Evolutionary conservation across 768 basidiomycete species (phyloP).

Genomic region (Rhizopogon salebrosus): DNA sequence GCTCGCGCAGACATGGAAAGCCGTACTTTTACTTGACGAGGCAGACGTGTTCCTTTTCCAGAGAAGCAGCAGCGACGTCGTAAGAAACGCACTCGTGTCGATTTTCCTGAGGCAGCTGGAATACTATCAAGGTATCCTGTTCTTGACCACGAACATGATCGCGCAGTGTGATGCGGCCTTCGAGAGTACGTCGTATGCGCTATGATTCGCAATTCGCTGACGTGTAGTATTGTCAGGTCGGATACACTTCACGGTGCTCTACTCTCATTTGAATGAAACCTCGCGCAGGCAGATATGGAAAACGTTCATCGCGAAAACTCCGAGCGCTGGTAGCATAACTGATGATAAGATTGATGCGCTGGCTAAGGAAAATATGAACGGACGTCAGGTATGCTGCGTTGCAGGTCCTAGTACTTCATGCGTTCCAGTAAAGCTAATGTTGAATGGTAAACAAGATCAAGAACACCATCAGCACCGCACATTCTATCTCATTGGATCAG

Average conservation of each 20-base stretch:
- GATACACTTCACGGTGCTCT: conserved; percentile 30
- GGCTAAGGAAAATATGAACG: neutral
- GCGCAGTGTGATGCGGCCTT: conserved; percentile 57
- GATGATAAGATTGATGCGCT: neutral
- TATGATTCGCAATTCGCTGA: neutral
- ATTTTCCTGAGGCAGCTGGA: conserved; percentile 60
- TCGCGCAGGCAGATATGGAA: conserved; percentile 9
- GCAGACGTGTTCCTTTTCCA: conserved; percentile 53
- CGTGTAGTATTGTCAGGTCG: conserved; percentile 17
- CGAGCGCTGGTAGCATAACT: neutral
- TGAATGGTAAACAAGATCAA: neutral
- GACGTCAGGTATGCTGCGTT: neutral
- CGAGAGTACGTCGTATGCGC: conserved; percentile 22
- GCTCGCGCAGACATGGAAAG: conserved; percentile 53
- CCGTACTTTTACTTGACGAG: conserved; percentile 53
- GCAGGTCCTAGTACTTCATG: neutral
- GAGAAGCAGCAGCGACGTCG: conserved; percentile 38
- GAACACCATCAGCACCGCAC: neutral
- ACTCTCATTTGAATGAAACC: conserved; percentile 21
- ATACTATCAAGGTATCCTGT: conserved; percentile 56
- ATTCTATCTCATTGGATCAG: neutral
- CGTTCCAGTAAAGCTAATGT: neutral
- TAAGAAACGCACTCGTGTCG: conserved; percentile 61
- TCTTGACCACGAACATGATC: conserved; percentile 46
- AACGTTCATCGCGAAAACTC: neutral